These are phyloP conservation scores for Irpex rosettiformis DNA, from an alignment of 1,284 basidiomycete species.

Conservation along the genomic window DNA sequence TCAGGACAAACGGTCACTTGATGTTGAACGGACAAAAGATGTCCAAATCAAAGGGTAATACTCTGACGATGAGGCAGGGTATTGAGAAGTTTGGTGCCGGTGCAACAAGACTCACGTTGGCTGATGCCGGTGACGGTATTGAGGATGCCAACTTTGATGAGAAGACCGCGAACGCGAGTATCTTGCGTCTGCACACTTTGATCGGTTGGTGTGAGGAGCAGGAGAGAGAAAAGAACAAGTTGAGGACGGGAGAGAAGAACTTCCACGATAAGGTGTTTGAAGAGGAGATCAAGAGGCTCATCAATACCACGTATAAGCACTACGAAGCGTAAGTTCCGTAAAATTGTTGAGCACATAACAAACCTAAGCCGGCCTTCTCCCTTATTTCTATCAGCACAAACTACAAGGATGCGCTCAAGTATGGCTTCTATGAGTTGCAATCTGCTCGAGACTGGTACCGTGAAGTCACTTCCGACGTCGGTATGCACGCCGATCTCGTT, in stretches of 20 bases:
- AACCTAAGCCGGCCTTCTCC: no score
- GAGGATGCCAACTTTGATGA: slow-evolving; percentile 99
- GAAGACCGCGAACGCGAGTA: slow-evolving; percentile 97
- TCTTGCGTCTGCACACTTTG: slow-evolving; percentile 90
- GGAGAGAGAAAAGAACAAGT: slow-evolving; percentile 59
- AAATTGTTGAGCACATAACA: no score
- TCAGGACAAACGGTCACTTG: slow-evolving; percentile 95
- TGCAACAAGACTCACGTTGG: slow-evolving; percentile 88
- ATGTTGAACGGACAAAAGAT: slow-evolving; percentile 99
- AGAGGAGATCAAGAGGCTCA: slow-evolving; percentile 87
- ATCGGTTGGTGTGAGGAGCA: slow-evolving; percentile 93
- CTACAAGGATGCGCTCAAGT: slow-evolving; percentile 96
- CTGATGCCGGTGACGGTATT: slow-evolving; percentile 96
- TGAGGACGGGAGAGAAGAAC: slow-evolving; percentile 69
- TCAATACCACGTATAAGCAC: slow-evolving; percentile 75
- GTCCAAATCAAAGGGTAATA: slow-evolving; percentile 95
- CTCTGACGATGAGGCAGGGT: slow-evolving; percentile 74
- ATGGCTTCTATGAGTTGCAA: slow-evolving; percentile 96
- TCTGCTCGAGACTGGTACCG: slow-evolving; percentile 95
- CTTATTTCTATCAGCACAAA: slow-evolving; percentile 57
- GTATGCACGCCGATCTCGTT: slow-evolving; percentile 86
- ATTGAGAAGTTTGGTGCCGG: slow-evolving; percentile 91
- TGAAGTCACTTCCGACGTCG: slow-evolving; percentile 83
- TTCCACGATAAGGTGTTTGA: slow-evolving; percentile 91
- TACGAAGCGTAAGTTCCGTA: slow-evolving; percentile 70